phyloP scores from a whole-genome alignment of 2,329 filamentous ascomycete species.

The Orbilia ellipsospora region DNA sequence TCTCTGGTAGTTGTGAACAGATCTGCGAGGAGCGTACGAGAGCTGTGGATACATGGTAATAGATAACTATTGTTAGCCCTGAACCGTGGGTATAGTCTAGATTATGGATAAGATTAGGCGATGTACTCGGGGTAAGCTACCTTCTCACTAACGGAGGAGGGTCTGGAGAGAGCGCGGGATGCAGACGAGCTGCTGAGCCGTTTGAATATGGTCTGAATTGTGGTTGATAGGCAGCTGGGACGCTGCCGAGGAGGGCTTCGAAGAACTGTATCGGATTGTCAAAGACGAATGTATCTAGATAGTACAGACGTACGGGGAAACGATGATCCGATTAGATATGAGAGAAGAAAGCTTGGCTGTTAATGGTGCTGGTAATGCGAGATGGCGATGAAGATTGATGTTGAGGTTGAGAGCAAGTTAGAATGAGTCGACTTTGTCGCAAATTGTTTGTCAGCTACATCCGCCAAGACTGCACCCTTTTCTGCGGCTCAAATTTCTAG shows the following conservation, averaged over 20 bases:
- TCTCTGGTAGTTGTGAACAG: not conserved
- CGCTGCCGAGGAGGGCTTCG: constrained; percentile 13
- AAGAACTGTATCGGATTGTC: not conserved
- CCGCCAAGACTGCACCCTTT: not conserved
- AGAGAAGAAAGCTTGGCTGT: not conserved
- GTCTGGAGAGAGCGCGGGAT: constrained; percentile 1
- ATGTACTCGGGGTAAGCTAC: constrained; percentile 22
- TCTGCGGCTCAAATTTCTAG: constrained; percentile 52
- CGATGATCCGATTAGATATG: not conserved
- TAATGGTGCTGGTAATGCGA: not conserved
- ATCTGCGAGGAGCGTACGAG: constrained; percentile 20
- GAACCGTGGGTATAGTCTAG: not conserved
- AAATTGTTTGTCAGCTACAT: no score
- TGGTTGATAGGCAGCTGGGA: constrained; percentile 32
- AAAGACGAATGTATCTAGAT: not conserved
- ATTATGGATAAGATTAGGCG: not conserved
- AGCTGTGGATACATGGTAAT: constrained; percentile 41
- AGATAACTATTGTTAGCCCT: constrained; percentile 23
- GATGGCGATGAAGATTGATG: not conserved
- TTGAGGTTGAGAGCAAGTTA: not conserved
- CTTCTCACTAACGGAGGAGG: constrained; percentile 22
- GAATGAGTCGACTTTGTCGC: not conserved
- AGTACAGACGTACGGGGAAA: not conserved
- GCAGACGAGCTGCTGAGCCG: constrained; percentile 40
- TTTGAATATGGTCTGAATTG: constrained; percentile 36